phyloP scores from a whole-genome alignment of 306 rosid species.

The Calophaca sinica region DNA sequence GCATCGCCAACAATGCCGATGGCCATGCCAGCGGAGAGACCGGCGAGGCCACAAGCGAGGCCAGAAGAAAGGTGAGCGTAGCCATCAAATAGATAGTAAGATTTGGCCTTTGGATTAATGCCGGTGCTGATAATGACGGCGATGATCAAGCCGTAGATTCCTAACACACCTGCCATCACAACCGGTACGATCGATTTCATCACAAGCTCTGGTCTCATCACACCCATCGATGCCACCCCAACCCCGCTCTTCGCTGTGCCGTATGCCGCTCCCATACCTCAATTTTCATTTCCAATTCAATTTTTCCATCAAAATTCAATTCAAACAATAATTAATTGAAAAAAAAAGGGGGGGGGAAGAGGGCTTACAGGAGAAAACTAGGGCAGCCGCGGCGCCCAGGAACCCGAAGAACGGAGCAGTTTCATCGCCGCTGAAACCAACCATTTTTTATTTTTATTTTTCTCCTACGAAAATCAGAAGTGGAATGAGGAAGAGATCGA shows the following conservation, averaged over 20 bases:
- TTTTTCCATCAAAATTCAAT: not conserved
- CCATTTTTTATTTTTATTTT: conserved; percentile 29
- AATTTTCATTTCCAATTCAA: not conserved
- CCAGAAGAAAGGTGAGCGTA: conserved; percentile 81
- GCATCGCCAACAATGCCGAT: conserved; percentile 79
- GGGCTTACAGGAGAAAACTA: conserved; percentile 65
- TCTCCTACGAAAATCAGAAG: not conserved
- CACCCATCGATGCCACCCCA: conserved; percentile 86
- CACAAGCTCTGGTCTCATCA: conserved; percentile 77
- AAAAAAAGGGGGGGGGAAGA: not conserved
- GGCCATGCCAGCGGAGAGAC: conserved; percentile 82
- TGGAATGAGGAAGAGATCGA: not conserved
- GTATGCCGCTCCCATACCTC: conserved; percentile 78
- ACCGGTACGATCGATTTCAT: conserved; percentile 83
- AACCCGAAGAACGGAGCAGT: conserved; percentile 79
- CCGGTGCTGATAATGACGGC: conserved; percentile 82
- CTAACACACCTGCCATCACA: conserved; percentile 84
- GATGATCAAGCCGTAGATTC: conserved; percentile 78
- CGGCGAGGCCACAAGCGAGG: conserved; percentile 77
- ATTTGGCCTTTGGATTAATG: conserved; percentile 77
- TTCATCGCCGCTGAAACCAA: conserved; percentile 74
- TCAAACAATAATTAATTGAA: not conserved
- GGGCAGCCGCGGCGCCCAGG: conserved; percentile 76
- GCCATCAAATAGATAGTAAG: conserved; percentile 76
- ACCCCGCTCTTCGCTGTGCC: conserved; percentile 80